Conservation (phyloP, 305 asterid genomes). For the Ilex paraguariensis region DNA sequence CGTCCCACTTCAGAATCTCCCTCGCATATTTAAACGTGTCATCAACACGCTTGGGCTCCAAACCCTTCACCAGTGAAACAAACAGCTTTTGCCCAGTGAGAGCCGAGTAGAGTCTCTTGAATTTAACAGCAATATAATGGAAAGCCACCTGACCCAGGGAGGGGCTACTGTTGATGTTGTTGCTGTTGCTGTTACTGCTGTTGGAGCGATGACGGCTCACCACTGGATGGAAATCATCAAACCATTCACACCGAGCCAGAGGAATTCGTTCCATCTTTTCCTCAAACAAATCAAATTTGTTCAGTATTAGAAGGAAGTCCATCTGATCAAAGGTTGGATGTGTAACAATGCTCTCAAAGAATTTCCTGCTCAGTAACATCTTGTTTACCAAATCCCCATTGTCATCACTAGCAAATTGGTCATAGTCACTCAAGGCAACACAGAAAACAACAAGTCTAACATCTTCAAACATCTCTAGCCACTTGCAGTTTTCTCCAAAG, state of each 20-base stretch:
- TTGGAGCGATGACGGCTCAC: conserved; percentile 51
- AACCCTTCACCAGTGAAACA: conserved; percentile 58
- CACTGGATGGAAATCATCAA: conserved; percentile 69
- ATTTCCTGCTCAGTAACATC: conserved; percentile 71
- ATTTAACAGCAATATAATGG: conserved; percentile 78
- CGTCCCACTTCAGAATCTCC: conserved; percentile 86
- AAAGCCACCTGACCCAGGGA: conserved; percentile 79
- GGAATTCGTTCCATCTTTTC: conserved; percentile 71
- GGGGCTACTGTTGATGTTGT: conserved; percentile 40
- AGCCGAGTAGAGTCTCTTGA: conserved; percentile 58
- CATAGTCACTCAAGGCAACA: conserved; percentile 73
- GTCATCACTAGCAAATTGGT: conserved; percentile 50
- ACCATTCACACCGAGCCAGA: conserved; percentile 73
- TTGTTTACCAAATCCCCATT: conserved; percentile 69
- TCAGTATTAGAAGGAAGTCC: conserved; percentile 74
- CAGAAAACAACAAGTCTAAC: conserved; percentile 70
- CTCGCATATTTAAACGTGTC: conserved; percentile 68
- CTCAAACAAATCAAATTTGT: conserved; percentile 74
- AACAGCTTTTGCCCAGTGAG: conserved; percentile 69
- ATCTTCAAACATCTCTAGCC: conserved; percentile 95
- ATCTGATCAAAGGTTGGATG: conserved; percentile 83
- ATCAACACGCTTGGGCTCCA: conserved; percentile 71
- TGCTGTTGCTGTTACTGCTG: conserved; percentile 29
- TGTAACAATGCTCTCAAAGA: conserved; percentile 78
- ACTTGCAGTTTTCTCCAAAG: conserved; percentile 87